Percentiles rank a stretch among this genome's conserved stretches.
Conservation (phyloP, 306 rosid species). For the Argentina anserina region DNA sequence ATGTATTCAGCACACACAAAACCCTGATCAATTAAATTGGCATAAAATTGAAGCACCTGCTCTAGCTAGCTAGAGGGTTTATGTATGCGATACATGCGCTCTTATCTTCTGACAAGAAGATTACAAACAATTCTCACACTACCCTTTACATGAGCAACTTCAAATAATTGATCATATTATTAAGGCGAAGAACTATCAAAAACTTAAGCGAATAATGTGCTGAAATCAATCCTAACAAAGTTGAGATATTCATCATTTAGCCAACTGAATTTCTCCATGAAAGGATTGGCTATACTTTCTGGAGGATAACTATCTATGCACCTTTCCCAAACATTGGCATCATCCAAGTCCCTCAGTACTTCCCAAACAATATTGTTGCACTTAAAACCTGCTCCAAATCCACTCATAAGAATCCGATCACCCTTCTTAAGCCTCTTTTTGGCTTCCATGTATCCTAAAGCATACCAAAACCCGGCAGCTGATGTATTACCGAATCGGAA, state of each 20-base stretch:
- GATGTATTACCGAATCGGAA: constrained; percentile 86
- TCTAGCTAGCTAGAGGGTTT: neutral
- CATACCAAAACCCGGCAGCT: constrained; percentile 88
- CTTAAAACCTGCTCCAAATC: constrained; percentile 91
- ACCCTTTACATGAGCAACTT: neutral
- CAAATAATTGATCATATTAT: neutral
- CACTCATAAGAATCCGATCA: constrained; percentile 64
- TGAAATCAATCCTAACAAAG: constrained; percentile 53
- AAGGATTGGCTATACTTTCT: constrained; percentile 33
- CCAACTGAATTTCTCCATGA: constrained; percentile 69
- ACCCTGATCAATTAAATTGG: neutral
- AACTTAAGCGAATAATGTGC: neutral
- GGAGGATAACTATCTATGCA: constrained; percentile 63
- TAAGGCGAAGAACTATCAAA: neutral
- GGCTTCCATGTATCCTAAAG: constrained; percentile 88
- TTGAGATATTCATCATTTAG: constrained; percentile 56
- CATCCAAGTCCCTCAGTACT: constrained; percentile 58
- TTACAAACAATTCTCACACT: neutral
- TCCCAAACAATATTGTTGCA: constrained; percentile 92
- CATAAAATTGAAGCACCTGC: neutral
- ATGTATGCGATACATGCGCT: neutral
- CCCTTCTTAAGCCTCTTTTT: constrained; percentile 78
- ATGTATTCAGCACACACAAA: neutral
- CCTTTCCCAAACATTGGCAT: constrained; percentile 65
- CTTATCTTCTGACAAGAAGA: neutral